Percentiles rank a stretch among this genome's conserved stretches.
These are phyloP conservation scores for Piper betle DNA, from an alignment of 164 flowering plant species.

Conservation along the genomic window DNA sequence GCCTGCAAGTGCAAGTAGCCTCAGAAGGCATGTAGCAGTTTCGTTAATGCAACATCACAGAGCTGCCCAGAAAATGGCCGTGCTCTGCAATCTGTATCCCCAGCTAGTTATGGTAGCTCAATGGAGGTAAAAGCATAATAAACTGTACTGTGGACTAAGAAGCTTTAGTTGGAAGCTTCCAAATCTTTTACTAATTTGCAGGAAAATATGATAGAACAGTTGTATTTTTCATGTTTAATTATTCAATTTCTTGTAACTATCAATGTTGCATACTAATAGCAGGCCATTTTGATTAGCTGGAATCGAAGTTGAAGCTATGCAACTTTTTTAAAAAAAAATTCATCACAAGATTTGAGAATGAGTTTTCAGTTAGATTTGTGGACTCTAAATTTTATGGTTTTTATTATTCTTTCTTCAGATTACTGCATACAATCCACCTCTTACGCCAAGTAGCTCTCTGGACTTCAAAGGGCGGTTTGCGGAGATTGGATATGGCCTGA, in stretches of 20 bases:
- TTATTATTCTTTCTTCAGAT: slow-evolving; percentile 20
- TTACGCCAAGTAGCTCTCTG: slow-evolving; percentile 50
- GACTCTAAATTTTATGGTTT: too few relatives aligned
- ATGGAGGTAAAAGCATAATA: slow-evolving; percentile 49
- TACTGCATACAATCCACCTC: slow-evolving; percentile 46
- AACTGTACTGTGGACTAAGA: too few relatives aligned
- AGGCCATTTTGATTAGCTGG: too few relatives aligned
- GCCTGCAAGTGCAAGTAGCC: slow-evolving; percentile 57
- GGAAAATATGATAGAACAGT: too few relatives aligned
- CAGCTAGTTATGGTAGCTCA: slow-evolving; percentile 73
- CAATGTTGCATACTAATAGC: too few relatives aligned
- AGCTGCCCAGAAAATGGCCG: slow-evolving; percentile 31
- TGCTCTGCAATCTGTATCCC: slow-evolving; percentile 52
- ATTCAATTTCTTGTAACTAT: too few relatives aligned
- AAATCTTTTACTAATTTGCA: too few relatives aligned
- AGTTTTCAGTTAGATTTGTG: not conserved
- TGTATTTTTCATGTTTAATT: too few relatives aligned
- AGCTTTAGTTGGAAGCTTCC: too few relatives aligned
- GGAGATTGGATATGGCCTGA: slow-evolving; percentile 35
- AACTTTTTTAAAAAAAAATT: too few relatives aligned
- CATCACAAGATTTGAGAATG: not conserved
- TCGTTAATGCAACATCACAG: slow-evolving; percentile 46
- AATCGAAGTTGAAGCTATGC: too few relatives aligned
- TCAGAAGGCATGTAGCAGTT: slow-evolving; percentile 55
- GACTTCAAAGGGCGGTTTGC: slow-evolving; percentile 30